phyloP scores from a whole-genome alignment of 306 rosid genomes.

The Canavalia ensiformis region DNA sequence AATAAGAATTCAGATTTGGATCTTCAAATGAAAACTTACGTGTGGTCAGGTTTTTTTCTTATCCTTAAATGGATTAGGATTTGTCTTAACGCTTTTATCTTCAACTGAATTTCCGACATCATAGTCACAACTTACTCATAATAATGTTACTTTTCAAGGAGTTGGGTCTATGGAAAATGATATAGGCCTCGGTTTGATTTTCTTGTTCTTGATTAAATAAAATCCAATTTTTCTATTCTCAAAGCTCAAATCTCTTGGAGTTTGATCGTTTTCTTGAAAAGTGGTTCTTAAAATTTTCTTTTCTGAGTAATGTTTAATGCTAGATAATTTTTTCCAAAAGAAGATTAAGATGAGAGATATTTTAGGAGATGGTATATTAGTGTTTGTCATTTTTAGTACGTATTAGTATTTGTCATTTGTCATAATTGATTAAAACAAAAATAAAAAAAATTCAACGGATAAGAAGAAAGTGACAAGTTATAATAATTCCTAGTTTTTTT shows the following conservation, averaged over 20 bases:
- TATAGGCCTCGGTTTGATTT: conserved; percentile 5
- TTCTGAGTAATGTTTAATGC: not conserved
- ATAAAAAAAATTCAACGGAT: not conserved
- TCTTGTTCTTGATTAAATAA: not conserved
- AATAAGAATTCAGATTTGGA: conserved; percentile 54
- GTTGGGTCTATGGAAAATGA: conserved; percentile 5
- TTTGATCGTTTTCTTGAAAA: not conserved
- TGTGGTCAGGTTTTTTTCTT: conserved; percentile 52
- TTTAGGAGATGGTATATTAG: not conserved
- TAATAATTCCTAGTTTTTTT: not conserved
- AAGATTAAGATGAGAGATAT: not conserved
- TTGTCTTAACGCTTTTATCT: conserved; percentile 46
- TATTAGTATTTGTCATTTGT: not conserved
- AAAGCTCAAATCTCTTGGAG: not conserved
- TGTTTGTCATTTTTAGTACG: no score
- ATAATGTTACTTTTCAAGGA: not conserved
- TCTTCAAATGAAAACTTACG: conserved; percentile 41
- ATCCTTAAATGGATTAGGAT: conserved; percentile 50
- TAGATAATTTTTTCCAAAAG: conserved; percentile 4
- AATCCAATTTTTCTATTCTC: not conserved
- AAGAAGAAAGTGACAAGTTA: conserved; percentile 6
- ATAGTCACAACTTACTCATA: conserved; percentile 2
- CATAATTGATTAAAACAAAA: not conserved
- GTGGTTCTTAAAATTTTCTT: not conserved
- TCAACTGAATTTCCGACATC: conserved; percentile 42